A percentile compares a stretch with the other conserved stretches of the same genome.
These are phyloP conservation scores for Backusella morwellensis DNA, from an alignment of 192 early-diverging fungal species.

Conservation along the genomic window DNA sequence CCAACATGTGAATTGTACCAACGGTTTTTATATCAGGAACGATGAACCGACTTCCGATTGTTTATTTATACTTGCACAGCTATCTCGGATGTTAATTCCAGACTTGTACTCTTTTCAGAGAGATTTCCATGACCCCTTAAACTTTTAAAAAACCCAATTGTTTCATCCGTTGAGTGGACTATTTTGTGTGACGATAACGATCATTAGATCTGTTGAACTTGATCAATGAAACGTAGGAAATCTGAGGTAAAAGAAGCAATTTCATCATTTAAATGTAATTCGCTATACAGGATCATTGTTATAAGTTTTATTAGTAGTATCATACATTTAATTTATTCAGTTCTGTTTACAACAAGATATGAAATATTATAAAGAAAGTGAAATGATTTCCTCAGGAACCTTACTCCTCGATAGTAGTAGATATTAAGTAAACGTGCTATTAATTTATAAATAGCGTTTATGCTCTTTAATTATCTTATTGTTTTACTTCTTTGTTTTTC, in stretches of 20 bases:
- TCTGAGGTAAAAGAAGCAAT: too few species aligned
- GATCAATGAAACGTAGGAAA: neutral
- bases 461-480: too few species aligned
- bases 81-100: neutral
- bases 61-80: neutral
- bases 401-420: neutral
- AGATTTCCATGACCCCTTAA: neutral
- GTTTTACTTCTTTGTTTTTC: neutral
- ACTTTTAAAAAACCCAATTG: constrained; percentile 14
- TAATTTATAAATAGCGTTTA: too few species aligned
- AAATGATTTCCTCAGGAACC: neutral
- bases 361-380: neutral
- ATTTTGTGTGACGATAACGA: neutral
- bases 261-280: too few species aligned
- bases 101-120: neutral
- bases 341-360: neutral
- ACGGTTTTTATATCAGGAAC: neutral
- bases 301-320: neutral
- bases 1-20: neutral
- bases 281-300: too few species aligned
- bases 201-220: neutral
- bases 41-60: neutral
- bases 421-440: too few species aligned
- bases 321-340: neutral
- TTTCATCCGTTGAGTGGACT: constrained; percentile 29